Evolutionary conservation across 1,284 basidiomycete genomes (phyloP).

Genomic region (Austroboletus novae-zelandiae): DNA sequence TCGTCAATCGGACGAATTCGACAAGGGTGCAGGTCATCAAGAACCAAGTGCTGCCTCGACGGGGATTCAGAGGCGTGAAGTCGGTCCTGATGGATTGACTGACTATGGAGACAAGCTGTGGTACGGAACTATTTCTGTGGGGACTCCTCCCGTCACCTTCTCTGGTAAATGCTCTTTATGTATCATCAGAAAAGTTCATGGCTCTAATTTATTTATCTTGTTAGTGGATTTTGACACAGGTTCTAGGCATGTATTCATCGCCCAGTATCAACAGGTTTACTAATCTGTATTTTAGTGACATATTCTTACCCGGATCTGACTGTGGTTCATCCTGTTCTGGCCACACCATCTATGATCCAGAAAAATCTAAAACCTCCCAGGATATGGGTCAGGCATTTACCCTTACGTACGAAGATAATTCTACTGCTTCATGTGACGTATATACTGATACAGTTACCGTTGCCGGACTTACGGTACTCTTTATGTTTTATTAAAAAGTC

Average conservation of each 20-base stretch:
- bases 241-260: conserved; percentile 7
- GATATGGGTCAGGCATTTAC: conserved; percentile 22
- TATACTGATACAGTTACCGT: conserved; percentile 33
- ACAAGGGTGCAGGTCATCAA: conserved; percentile 12
- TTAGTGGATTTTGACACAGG: conserved; percentile 23
- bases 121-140: conserved; percentile 19
- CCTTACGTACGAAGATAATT: conserved; percentile 32
- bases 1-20: conserved; percentile 11
- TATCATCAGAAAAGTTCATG: neutral
- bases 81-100: conserved; percentile 15
- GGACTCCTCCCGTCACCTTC: conserved; percentile 15
- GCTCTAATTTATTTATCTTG: neutral
- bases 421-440: conserved; percentile 27
- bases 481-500: neutral
- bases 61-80: neutral
- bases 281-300: conserved; percentile 1
- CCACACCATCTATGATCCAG: conserved; percentile 32
- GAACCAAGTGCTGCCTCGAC: conserved; percentile 7
- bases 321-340: conserved; percentile 8
- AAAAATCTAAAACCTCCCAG: conserved; percentile 26
- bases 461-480: conserved; percentile 20
- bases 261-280: neutral
- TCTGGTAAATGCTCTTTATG: conserved; percentile 9
- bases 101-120: conserved; percentile 10
- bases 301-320: conserved; percentile 8